These are phyloP conservation scores for Diplodia scrobiculata DNA, from an alignment of 2,329 filamentous ascomycete genomes.

Conservation along the genomic window DNA sequence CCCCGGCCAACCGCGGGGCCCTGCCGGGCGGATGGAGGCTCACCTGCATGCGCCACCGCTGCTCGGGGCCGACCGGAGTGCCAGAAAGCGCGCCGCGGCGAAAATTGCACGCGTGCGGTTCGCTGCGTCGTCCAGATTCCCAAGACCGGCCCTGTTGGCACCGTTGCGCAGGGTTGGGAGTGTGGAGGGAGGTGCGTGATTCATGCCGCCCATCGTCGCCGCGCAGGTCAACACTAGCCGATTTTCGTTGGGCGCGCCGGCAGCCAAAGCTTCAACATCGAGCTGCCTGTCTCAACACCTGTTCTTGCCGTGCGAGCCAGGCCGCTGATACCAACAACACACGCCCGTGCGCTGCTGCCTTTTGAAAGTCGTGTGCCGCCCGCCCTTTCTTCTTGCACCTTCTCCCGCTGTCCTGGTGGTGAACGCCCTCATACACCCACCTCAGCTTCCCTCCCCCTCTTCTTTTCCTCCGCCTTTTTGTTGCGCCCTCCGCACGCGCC, in stretches of 20 bases:
- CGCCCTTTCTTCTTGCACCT: slow-evolving; percentile 30
- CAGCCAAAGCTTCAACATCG: slow-evolving; percentile 29
- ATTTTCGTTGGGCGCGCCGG: slow-evolving; percentile 29
- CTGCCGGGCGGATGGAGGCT: slow-evolving; percentile 18
- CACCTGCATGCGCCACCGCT: slow-evolving; percentile 2
- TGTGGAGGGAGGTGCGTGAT: slow-evolving; percentile 24
- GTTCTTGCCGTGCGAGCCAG: not conserved
- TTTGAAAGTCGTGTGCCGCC: slow-evolving; percentile 29
- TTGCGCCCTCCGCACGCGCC: slow-evolving; percentile 31
- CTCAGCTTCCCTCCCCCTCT: slow-evolving; percentile 31
- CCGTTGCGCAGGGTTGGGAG: slow-evolving; percentile 18
- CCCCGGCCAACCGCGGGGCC: slow-evolving; percentile 20
- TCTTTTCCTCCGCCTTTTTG: slow-evolving; percentile 28
- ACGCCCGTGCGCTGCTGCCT: slow-evolving; percentile 5
- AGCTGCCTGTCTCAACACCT: slow-evolving; percentile 26
- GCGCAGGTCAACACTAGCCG: slow-evolving; percentile 28
- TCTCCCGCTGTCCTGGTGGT: slow-evolving; percentile 33
- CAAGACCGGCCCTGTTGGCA: slow-evolving; percentile 2
- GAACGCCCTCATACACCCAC: slow-evolving; percentile 31
- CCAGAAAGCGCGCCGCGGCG: not conserved
- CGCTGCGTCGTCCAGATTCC: not conserved
- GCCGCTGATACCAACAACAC: slow-evolving; percentile 18
- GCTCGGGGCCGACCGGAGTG: slow-evolving; percentile 20
- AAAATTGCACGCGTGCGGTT: slow-evolving; percentile 20
- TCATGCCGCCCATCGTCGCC: slow-evolving; percentile 13